Evolutionary conservation across 179 eudicot species (phyloP).

Genomic region (Beta macrorhiza): DNA sequence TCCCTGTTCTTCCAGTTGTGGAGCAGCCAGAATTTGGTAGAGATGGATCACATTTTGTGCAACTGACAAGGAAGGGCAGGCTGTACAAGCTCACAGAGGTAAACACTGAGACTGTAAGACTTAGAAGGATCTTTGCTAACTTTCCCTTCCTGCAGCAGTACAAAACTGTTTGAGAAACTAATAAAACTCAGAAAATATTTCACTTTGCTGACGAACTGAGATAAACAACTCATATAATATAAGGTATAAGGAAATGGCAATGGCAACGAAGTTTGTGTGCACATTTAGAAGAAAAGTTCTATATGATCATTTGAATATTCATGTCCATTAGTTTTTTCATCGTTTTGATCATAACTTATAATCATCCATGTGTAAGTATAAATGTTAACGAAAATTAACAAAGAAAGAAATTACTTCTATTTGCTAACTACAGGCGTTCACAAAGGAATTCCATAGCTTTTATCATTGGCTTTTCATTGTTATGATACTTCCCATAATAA

Average conservation of each 20-base stretch:
- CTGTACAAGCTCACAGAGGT: slow-evolving; percentile 82
- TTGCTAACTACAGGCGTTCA: too few relatives aligned
- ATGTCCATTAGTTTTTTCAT: neutral
- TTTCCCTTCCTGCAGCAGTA: slow-evolving; percentile 73
- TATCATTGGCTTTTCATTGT: too few relatives aligned
- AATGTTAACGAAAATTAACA: too few relatives aligned
- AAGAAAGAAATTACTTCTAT: too few relatives aligned
- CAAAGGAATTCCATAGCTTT: too few relatives aligned
- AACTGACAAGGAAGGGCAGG: slow-evolving; percentile 74
- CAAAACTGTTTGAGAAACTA: neutral
- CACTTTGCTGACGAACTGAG: too few relatives aligned
- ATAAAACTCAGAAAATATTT: neutral
- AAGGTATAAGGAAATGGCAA: too few relatives aligned
- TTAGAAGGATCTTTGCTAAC: slow-evolving; percentile 64
- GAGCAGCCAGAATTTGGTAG: slow-evolving; percentile 50
- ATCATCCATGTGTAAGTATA: too few relatives aligned
- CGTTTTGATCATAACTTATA: neutral
- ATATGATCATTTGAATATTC: neutral
- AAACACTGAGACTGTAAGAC: slow-evolving; percentile 68
- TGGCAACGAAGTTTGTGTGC: too few relatives aligned
- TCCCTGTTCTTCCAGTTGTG: slow-evolving; percentile 64
- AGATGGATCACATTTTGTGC: slow-evolving; percentile 69
- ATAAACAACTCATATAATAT: too few relatives aligned
- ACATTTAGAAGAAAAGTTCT: neutral
- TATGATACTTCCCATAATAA: too few relatives aligned